Conservation (phyloP, 1,284 basidiomycete species). For the Ceratobasidium sp. region DNA sequence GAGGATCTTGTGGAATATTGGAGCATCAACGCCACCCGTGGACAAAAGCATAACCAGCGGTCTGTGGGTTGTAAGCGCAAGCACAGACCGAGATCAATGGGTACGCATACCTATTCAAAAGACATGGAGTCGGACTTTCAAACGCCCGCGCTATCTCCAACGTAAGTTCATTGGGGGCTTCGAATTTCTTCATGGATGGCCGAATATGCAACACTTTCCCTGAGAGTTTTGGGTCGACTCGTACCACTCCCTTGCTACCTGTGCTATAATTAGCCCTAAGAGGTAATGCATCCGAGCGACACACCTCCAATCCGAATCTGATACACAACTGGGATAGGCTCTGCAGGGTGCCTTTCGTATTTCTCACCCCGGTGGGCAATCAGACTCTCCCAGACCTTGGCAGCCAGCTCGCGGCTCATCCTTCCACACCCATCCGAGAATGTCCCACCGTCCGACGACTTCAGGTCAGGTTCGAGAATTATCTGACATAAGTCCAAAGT, state of each 20-base stretch:
- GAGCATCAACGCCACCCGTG: conserved; percentile 7
- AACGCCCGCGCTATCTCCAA: conserved; percentile 79
- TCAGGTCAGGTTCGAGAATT: background rate
- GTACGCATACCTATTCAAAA: conserved; percentile 72
- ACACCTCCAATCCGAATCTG: conserved; percentile 16
- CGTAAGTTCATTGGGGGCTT: conserved; percentile 62
- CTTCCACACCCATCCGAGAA: conserved; percentile 48
- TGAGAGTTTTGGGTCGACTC: conserved; percentile 68
- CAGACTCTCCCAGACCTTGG: conserved; percentile 42
- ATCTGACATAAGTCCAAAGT: background rate
- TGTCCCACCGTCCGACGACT: background rate
- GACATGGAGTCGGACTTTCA: conserved; percentile 67
- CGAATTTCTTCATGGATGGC: conserved; percentile 82
- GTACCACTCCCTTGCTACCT: conserved; percentile 74
- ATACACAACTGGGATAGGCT: conserved; percentile 8
- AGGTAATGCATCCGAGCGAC: background rate
- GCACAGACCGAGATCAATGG: conserved; percentile 29
- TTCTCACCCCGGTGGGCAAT: conserved; percentile 6
- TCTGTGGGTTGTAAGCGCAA: conserved; percentile 23
- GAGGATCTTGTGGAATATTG: conserved; percentile 53
- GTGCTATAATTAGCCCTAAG: background rate
- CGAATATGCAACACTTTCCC: conserved; percentile 71
- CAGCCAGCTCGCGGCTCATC: conserved; percentile 44
- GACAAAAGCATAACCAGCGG: conserved; percentile 26
- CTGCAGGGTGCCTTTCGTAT: background rate